These are phyloP conservation scores for Suhomyces guaymorum DNA, from an alignment of 1,139 yeast genomes.

Conservation along the genomic window DNA sequence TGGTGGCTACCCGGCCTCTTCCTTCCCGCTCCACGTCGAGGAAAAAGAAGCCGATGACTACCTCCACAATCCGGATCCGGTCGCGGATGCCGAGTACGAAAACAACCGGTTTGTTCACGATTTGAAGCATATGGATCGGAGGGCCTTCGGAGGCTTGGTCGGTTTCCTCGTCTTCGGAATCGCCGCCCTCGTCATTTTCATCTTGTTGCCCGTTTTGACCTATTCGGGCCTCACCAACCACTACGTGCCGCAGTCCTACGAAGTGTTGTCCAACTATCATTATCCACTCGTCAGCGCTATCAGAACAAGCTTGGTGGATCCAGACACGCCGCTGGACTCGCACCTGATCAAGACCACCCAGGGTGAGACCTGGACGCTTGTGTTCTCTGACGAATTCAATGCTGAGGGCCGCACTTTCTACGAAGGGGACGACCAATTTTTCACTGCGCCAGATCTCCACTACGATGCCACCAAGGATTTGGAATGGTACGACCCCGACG, in stretches of 20 bases:
- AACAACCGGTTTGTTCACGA: constrained; percentile 60
- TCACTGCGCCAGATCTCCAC: constrained; percentile 73
- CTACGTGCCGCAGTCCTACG: constrained; percentile 34
- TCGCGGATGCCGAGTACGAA: constrained; percentile 78
- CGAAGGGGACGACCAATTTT: constrained; percentile 81
- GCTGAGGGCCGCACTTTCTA: constrained; percentile 82
- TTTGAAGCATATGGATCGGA: constrained; percentile 58
- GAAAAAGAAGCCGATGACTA: constrained; percentile 93
- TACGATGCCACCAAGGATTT: constrained; percentile 80
- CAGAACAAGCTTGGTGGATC: constrained; percentile 65
- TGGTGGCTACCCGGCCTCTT: constrained; percentile 90
- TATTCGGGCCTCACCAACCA: constrained; percentile 60
- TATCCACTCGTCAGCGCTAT: constrained; percentile 65
- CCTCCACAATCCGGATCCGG: constrained; percentile 90
- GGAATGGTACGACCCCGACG: constrained; percentile 91
- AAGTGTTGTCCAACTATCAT: constrained; percentile 53
- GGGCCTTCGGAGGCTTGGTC: constrained; percentile 57
- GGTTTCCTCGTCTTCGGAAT: constrained; percentile 58
- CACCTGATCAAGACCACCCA: constrained; percentile 43
- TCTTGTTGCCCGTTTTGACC: constrained; percentile 73
- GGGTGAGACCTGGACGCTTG: constrained; percentile 70
- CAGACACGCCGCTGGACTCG: constrained; percentile 71
- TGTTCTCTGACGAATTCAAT: constrained; percentile 82
- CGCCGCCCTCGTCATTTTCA: constrained; percentile 66
- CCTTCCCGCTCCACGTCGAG: constrained; percentile 81